Base-by-base conservation (phyloP, 768 basidiomycete species). In the Pilatotrama ljubarskyi region DNA sequence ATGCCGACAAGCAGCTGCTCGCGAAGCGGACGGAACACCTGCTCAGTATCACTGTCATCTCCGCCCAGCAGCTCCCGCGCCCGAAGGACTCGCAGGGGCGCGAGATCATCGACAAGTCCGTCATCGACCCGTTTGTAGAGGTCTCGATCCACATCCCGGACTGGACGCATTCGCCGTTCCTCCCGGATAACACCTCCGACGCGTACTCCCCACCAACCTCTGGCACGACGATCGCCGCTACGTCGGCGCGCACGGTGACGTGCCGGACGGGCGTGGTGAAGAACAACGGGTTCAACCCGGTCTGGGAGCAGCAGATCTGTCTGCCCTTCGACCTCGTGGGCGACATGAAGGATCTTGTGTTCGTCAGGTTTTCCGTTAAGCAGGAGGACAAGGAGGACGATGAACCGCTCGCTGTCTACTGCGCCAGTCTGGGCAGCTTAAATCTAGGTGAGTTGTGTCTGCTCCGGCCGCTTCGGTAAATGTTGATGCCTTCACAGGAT, bases 281-380 rank as follows among this genome's bases (percentile, higher is more conserved):
- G 74, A 88, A 92, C 71, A 95, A 95, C 69, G 93, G 95, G 0
- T 95, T 96, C 77, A 97, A 97, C 72, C 96, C 96, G 0, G 75
- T 84, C 1, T 98, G 95, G 91, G 81, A 92, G 62, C 85, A 94
- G 66, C 70, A 71, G 38, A 73, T 95, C 24, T 72, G 74, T 18
- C 72, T 95, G 20, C 86, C 87, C n/a, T 95, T 95, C 67, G 84
- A 85, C 50, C 86, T 87, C 65, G 80, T 88, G 26, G 84, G 88
- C 0, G 82, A 80, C 59, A 91, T 95, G 89, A 77, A 76, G 59
- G 91, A 95, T 29, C 78, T 98, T 25, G 82, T 93, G 32, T 98
- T 98, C 72, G 83, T 97, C 26, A 79, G 85, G 55, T 87, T 98
- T 62, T 81, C 84, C 25, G 84, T 98, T 17, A 78, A 84, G 64